Percentiles rank a stretch among this genome's conserved stretches.
These are phyloP conservation scores for Podaxis sp. DNA, from an alignment of 768 basidiomycete genomes.

Conservation along the genomic window DNA sequence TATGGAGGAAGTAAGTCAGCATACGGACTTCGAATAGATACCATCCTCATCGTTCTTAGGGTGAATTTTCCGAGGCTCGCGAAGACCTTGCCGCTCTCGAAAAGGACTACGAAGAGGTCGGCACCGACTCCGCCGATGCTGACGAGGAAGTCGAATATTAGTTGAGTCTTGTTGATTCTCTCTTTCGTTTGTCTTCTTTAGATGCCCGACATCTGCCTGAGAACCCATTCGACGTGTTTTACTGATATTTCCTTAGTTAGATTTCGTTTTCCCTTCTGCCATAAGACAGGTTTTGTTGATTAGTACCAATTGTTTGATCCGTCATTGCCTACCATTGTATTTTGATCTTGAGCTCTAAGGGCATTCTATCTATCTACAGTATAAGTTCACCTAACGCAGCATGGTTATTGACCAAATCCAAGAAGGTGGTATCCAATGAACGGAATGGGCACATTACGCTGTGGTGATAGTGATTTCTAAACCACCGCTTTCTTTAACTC, in stretches of 20 bases:
- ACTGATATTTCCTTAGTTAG: background rate
- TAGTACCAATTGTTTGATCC: background rate
- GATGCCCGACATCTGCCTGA: background rate
- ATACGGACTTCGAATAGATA: background rate
- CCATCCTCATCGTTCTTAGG: constrained; percentile 31
- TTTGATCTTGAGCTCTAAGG: background rate
- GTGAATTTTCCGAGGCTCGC: constrained; percentile 98
- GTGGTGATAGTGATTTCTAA: constrained; percentile 12
- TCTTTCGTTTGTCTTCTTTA: background rate
- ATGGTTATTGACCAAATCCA: background rate
- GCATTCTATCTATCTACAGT: background rate
- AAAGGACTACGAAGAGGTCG: constrained; percentile 91
- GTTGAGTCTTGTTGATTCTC: constrained; percentile 11
- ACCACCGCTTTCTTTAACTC: constrained; percentile 9
- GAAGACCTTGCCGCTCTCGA: constrained; percentile 99
- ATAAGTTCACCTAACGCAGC: background rate
- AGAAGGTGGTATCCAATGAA: background rate
- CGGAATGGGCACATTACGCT: background rate
- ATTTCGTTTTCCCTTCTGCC: background rate
- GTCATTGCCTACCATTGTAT: too few relatives aligned
- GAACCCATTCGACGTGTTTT: background rate
- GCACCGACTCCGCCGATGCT: constrained; percentile 45
- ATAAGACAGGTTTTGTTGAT: background rate
- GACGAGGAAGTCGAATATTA: constrained; percentile 55
- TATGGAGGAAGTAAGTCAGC: constrained; percentile 73